Evolutionary conservation across 1,284 basidiomycete species (phyloP).

Genomic region (Xerocomus minutiporus): DNA sequence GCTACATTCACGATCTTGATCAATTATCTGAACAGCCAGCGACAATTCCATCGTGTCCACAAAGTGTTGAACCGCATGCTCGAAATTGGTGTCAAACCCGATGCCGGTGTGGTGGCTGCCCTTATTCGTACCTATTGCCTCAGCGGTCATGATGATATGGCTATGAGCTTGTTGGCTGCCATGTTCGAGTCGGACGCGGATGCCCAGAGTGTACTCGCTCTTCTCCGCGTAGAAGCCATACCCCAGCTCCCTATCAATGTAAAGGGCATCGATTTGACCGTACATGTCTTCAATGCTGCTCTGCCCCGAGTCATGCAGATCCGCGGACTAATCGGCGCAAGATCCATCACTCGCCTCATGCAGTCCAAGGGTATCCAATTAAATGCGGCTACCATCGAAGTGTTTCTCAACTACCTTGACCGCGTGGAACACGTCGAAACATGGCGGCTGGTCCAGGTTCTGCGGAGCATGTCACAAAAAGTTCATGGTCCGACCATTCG

Average conservation of each 20-base stretch:
- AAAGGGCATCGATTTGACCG: constrained; percentile 39
- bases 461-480: constrained; percentile 41
- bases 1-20: constrained; percentile 64
- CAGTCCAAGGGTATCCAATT: constrained; percentile 42
- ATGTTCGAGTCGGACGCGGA: constrained; percentile 36
- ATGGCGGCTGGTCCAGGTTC: constrained; percentile 41
- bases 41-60: constrained; percentile 44
- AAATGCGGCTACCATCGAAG: constrained; percentile 49
- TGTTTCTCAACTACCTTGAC: constrained; percentile 50
- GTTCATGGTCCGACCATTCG: constrained; percentile 41
- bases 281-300: constrained; percentile 56
- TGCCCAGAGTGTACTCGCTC: constrained; percentile 23
- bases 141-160: constrained; percentile 42
- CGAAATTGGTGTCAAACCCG: constrained; percentile 40
- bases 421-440: constrained; percentile 40
- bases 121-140: constrained; percentile 54
- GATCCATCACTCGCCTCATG: constrained; percentile 51
- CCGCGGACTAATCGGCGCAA: constrained; percentile 46
- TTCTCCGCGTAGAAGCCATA: constrained; percentile 21
- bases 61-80: constrained; percentile 48
- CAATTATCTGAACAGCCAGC: constrained; percentile 47
- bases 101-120: constrained; percentile 45
- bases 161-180: constrained; percentile 46
- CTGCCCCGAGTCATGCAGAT: constrained; percentile 45
- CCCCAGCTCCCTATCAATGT: constrained; percentile 31